Evolutionary conservation across 805 yeast genomes (phyloP), one percentile per base, ranked within the genome.

Genomic region (Spathaspora gorwiae): DNA sequence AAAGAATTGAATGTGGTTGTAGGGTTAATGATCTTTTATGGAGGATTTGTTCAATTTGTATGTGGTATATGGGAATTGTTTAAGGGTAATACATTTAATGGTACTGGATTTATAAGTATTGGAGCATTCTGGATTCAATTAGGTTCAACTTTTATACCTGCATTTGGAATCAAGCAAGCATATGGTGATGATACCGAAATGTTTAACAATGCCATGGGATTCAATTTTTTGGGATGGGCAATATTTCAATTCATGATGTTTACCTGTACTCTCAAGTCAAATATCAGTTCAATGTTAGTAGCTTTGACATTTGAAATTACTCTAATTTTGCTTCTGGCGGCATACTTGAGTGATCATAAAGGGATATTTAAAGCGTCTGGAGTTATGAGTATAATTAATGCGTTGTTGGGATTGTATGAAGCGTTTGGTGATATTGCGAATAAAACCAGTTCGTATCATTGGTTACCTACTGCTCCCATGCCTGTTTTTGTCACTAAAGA

Each of bases 81-180:
- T 3, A 57, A 76, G 37, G 85, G 80, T 43, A 81, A 82, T 63
- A 78, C 84, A 14, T 81, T 82, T 65, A 87, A 83, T 65, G 84
- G 80, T 46, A 74, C 81, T 10, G 84, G 84, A 1, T 66, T 82
- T 42, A 58, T 76, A 38, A 76, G 82, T 5, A 81, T 70, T 52
- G 89, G 89, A 41, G 83, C 82, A 5, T 84, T 83, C 61, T 84
- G 89, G 89, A 58, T 82, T 54, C 65, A 83, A 24, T 83, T 64
- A 54, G 83, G 78, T 29, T 81, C 87, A 1, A 73, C 84, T 38
- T 61, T 74, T 50, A 67, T 83, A 35, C 72, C 73, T 11, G 73
- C 81, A 56, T 84, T 84, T 61, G 85, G 86, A 30, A 79, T 84
- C 46, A 64, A 62, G 26, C 68, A 63, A 3, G 81, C 88, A 10